A percentile compares a stretch with the other conserved stretches of the same genome.
phyloP scores from a whole-genome alignment of 208 protist species.

The Acanthamoeba rhysodes region DNA sequence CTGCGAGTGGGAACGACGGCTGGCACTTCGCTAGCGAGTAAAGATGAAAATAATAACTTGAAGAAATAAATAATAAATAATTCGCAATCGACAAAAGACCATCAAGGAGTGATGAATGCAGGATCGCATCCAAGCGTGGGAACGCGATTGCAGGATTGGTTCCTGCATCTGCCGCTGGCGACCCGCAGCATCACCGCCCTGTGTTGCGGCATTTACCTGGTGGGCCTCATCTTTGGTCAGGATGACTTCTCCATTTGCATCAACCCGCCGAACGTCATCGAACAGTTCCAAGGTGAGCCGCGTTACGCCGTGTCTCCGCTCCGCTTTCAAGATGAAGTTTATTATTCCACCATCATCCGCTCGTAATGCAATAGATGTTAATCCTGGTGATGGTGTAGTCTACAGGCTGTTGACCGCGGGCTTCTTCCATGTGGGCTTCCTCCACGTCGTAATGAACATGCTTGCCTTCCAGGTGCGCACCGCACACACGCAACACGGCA shows the following conservation, averaged over 20 bases:
- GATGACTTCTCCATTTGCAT: conserved; percentile 38
- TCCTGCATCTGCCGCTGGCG: conserved; percentile 26
- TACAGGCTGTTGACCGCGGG: conserved; percentile 79
- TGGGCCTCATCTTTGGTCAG: neutral
- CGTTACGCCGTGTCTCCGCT: too few relatives aligned
- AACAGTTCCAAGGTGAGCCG: neutral
- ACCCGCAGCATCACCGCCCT: conserved; percentile 34
- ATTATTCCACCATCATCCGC: neutral
- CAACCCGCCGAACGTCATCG: neutral
- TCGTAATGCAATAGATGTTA: neutral
- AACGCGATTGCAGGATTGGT: conserved; percentile 45
- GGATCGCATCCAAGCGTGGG: conserved; percentile 10
- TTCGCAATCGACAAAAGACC: too few relatives aligned
- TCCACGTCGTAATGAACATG: conserved; percentile 88
- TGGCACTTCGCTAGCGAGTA: too few relatives aligned
- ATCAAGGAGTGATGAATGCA: too few relatives aligned
- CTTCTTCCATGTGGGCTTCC: conserved; percentile 80
- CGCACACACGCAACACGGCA: neutral
- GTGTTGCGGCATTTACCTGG: conserved; percentile 16
- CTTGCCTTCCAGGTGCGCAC: conserved; percentile 74
- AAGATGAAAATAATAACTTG: too few relatives aligned
- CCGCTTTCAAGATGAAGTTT: too few relatives aligned
- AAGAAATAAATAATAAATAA: neutral
- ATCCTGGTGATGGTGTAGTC: conserved; percentile 60
- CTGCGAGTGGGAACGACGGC: too few relatives aligned